phyloP scores from a whole-genome alignment of 2,329 filamentous ascomycete species.

The Alternaria incomplexa region DNA sequence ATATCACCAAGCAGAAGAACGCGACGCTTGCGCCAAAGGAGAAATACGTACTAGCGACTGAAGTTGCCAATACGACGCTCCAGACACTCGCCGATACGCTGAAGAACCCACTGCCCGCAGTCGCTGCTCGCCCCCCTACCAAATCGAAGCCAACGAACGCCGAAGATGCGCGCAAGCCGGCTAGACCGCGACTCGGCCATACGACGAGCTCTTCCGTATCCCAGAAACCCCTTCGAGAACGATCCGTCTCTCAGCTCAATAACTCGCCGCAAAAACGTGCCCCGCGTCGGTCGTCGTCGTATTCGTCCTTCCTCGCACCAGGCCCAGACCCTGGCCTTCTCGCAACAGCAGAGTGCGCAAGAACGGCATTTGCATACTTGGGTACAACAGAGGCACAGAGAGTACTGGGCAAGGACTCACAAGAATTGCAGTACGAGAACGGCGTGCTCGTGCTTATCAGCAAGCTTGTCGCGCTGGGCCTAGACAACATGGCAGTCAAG shows the following conservation, averaged over 20 bases:
- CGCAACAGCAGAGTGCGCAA: constrained; percentile 71
- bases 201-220: constrained; percentile 47
- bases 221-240: constrained; percentile 66
- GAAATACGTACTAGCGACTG: constrained; percentile 71
- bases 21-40: constrained; percentile 61
- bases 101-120: constrained; percentile 53
- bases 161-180: constrained; percentile 32
- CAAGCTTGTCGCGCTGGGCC: constrained; percentile 68
- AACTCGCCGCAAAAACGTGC: constrained; percentile 57
- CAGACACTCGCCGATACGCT: constrained; percentile 72
- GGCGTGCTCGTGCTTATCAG: constrained; percentile 74
- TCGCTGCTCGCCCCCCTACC: constrained; percentile 17
- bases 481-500: constrained; percentile 72
- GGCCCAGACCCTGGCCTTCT: constrained; percentile 50
- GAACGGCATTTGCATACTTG: constrained; percentile 70
- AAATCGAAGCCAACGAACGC: constrained; percentile 31
- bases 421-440: constrained; percentile 72
- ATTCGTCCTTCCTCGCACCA: constrained; percentile 30
- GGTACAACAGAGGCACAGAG: constrained; percentile 61
- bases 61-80: constrained; percentile 73
- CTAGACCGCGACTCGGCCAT: constrained; percentile 23
- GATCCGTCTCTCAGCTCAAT: constrained; percentile 65
- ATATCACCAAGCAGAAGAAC: constrained; percentile 47
- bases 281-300: constrained; percentile 48
- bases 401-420: constrained; percentile 60